Base-by-base conservation (phyloP, 805 yeast genomes). In the Kluyveromyces dobzhanskii region DNA sequence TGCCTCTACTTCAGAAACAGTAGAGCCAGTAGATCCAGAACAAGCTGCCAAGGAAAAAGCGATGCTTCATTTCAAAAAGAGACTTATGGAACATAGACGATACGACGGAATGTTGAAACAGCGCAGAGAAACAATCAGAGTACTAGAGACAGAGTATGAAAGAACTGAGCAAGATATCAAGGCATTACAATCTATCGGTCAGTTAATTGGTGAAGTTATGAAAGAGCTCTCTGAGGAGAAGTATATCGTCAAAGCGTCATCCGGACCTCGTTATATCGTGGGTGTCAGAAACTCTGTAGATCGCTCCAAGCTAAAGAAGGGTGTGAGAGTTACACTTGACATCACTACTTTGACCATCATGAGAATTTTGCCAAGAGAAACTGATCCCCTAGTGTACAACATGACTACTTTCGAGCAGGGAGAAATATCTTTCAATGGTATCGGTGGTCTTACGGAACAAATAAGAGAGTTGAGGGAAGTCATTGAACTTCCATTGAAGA, bases 321-420 rank as follows among this genome's bases (percentile, higher is more conserved):
- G 98, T 37, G 88, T 88, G 17, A 77, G 98, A 59, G 98, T 92
- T 33, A 92, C 98, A 12, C 70, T 92, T 51, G 98, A 92, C 65
- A 92, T 92, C 83, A 92, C 98, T 18, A 92, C 98, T 0, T 71
- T 92, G 51, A 92, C 98, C 14, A 92, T 92, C 45, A 92, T 92
- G 98, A 78, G 98, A 56, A 81, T 92, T 32, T 71, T 92, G 52
- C 98, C 98, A 13, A 77, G 98, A 56, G 98, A 92, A 64, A 97
- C 94, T 36, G 98, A 92, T 64, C 98, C 98, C 10, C 71, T 88
- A 56, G 97, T 92, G 47, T 92, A 92, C 64, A 92, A 90, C 65
- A 92, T 92, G 98, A 88, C 98, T 4, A 81, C 94, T 2, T 85
- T 92, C 56, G 95, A 88, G 61, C 95, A 96, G n/a, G 97, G 96